Percentiles rank a stretch among this genome's conserved stretches.
Evolutionary conservation across 768 basidiomycete genomes (phyloP).

Genomic region (Naganishia onofrii): DNA sequence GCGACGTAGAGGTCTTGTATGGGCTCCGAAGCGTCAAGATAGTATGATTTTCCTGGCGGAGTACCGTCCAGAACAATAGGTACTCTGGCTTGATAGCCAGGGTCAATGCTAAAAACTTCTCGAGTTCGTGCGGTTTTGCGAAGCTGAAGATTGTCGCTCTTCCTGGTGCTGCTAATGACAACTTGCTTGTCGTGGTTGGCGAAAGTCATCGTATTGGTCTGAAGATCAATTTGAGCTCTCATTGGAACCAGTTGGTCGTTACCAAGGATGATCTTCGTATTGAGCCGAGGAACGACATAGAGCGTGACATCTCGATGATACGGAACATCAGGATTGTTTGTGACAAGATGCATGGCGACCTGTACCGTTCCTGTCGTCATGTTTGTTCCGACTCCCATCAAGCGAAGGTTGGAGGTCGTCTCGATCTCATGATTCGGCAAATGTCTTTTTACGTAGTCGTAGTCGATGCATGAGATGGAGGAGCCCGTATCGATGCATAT

Average conservation of each 20-base stretch:
- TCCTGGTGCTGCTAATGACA: background rate
- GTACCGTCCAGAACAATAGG: background rate
- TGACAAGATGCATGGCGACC: background rate
- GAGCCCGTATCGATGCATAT: conserved; percentile 24
- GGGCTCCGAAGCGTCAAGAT: background rate
- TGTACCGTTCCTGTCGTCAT: background rate
- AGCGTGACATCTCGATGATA: background rate
- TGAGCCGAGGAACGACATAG: background rate
- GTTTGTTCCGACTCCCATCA: conserved; percentile 4
- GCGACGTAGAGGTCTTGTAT: background rate
- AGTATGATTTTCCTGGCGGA: background rate
- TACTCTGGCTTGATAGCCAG: conserved; percentile 12
- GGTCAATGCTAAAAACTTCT: conserved; percentile 12
- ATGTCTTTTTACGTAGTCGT: background rate
- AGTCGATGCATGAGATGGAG: conserved; percentile 24
- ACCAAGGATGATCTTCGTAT: conserved; percentile 18
- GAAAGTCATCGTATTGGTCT: background rate
- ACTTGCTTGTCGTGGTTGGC: background rate
- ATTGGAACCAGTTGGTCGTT: conserved; percentile 7
- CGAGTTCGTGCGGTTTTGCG: background rate
- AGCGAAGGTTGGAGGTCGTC: background rate
- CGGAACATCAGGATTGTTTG: background rate
- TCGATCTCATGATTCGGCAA: background rate
- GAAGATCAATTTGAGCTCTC: conserved; percentile 18
- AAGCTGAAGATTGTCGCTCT: background rate